Conservation (phyloP, 768 basidiomycete species). For the Suillus occidentalis region DNA sequence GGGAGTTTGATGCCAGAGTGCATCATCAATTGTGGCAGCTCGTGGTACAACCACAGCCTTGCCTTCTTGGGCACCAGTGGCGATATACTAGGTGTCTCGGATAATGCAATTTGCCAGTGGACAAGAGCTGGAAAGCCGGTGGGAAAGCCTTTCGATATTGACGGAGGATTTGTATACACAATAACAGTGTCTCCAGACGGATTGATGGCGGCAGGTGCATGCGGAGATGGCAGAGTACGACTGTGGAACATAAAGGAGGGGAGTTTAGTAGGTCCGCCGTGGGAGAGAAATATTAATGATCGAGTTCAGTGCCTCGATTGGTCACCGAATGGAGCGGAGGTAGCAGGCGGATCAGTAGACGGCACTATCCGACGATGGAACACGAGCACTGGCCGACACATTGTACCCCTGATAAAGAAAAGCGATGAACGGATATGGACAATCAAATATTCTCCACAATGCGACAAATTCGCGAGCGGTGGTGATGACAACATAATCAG, state of each 20-base stretch:
- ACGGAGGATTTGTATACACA: too few relatives aligned
- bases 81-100: not conserved
- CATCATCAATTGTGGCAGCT: not conserved
- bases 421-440: not conserved
- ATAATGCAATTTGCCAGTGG: not conserved
- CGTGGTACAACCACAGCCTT: not conserved
- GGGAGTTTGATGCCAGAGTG: not conserved
- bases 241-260: not conserved
- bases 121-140: not conserved
- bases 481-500: not conserved
- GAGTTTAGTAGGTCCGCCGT: not conserved
- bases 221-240: not conserved
- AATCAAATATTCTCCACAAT: not conserved
- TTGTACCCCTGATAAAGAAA: not conserved
- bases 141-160: not conserved
- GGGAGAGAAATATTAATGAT: not conserved
- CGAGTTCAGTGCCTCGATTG: slow-evolving; percentile 9
- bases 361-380: slow-evolving; percentile 17
- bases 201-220: not conserved
- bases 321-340: slow-evolving; percentile 6
- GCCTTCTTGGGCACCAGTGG: not conserved
- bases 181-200: not conserved
- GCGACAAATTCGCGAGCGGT: not conserved
- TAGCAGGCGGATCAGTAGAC: slow-evolving; percentile 12
- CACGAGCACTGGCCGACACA: not conserved